These are phyloP conservation scores for Talaromyces borbonicus DNA, from an alignment of 495 filamentous ascomycete species.

Conservation along the genomic window DNA sequence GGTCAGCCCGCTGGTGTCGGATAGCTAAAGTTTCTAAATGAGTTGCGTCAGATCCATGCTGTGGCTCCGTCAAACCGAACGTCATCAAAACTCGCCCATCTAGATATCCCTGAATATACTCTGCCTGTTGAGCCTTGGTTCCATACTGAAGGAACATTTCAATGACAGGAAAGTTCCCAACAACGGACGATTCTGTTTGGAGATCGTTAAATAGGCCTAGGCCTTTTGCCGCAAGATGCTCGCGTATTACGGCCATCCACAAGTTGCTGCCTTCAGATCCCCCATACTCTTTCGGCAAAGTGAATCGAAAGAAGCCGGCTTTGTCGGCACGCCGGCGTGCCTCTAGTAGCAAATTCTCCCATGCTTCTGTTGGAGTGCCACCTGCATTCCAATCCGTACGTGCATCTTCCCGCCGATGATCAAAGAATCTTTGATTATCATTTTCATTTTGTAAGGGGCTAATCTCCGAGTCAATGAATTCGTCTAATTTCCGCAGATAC, in stretches of 20 bases:
- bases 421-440: constrained; percentile 53
- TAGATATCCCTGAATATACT: constrained; percentile 38
- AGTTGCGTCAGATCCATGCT: constrained; percentile 50
- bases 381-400: constrained; percentile 44
- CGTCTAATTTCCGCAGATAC: constrained; percentile 38
- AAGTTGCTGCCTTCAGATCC: constrained; percentile 37
- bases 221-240: constrained; percentile 46
- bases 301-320: constrained; percentile 48
- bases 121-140: constrained; percentile 34
- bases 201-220: constrained; percentile 51
- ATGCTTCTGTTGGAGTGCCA: constrained; percentile 44
- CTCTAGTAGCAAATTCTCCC: constrained; percentile 41
- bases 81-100: constrained; percentile 40
- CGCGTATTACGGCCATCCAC: constrained; percentile 51
- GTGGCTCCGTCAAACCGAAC: constrained; percentile 52
- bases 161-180: constrained; percentile 50
- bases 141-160: constrained; percentile 50
- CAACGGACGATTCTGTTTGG: constrained; percentile 49
- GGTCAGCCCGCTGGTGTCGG: constrained; percentile 11
- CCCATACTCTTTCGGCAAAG: constrained; percentile 43
- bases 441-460: constrained; percentile 38
- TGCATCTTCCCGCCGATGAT: constrained; percentile 47
- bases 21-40: constrained; percentile 43
- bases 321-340: constrained; percentile 37
- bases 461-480: constrained; percentile 44